A percentile compares a stretch with the other conserved stretches of the same genome.
phyloP scores from a whole-genome alignment of 352 stramenopile species.

The Pilasporangium apinafurcum region DNA sequence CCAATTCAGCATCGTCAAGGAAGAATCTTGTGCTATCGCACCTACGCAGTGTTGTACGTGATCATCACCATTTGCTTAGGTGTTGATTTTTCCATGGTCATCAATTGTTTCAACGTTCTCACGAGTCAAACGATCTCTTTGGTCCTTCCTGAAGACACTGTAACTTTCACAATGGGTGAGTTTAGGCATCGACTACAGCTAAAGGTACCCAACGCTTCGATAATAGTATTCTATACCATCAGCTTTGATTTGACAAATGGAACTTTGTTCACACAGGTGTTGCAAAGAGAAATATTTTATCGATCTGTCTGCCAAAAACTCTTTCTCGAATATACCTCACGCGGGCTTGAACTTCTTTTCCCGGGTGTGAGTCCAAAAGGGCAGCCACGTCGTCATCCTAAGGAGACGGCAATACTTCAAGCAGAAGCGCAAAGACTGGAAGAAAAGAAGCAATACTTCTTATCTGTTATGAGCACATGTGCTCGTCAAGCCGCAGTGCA shows the following conservation, averaged over 20 bases:
- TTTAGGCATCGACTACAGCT: constrained; percentile 10
- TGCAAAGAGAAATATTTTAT: constrained; percentile 9
- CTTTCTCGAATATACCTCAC: constrained; percentile 36
- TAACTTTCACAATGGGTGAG: constrained; percentile 6
- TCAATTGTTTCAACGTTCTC: constrained; percentile 13
- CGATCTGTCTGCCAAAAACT: constrained; percentile 22
- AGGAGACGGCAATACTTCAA: constrained; percentile 10
- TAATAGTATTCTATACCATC: background rate
- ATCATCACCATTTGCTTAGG: constrained; percentile 19
- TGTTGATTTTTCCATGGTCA: constrained; percentile 14
- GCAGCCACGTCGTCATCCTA: constrained; percentile 15
- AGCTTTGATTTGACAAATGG: too few species aligned
- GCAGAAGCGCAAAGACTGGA: constrained; percentile 1
- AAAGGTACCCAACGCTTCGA: constrained; percentile 2
- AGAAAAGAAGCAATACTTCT: constrained; percentile 4
- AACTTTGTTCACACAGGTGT: background rate
- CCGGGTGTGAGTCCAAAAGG: constrained; percentile 22
- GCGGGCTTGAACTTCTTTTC: constrained; percentile 34
- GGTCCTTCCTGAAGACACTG: constrained; percentile 3
- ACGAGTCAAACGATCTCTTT: constrained; percentile 4
- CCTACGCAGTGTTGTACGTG: constrained; percentile 21
- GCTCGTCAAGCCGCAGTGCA: constrained; percentile 9
- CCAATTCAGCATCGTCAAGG: constrained; percentile 25
- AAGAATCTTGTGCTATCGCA: constrained; percentile 21
- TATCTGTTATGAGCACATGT: constrained; percentile 4